These are phyloP conservation scores for Quillaja saponaria DNA, from an alignment of 306 rosid genomes.

Conservation along the genomic window DNA sequence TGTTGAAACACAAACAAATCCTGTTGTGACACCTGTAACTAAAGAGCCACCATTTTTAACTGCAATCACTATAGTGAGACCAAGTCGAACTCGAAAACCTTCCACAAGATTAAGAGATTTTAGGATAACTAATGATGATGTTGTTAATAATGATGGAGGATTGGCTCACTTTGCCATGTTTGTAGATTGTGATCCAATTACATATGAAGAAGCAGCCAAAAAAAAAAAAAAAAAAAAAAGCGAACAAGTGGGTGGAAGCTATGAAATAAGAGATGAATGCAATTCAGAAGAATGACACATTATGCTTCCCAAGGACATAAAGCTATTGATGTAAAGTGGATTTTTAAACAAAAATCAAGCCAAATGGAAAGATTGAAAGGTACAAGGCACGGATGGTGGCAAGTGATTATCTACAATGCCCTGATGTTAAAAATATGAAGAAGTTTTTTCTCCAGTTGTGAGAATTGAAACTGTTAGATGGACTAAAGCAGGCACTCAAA, in stretches of 20 bases:
- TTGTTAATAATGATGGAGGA: not conserved
- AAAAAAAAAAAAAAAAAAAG: too few relatives aligned
- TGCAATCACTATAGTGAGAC: not conserved
- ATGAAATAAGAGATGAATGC: not conserved
- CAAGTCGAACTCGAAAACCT: not conserved
- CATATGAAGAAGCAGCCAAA: not conserved
- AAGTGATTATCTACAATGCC: not conserved
- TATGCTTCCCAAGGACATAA: not conserved
- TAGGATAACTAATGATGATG: not conserved
- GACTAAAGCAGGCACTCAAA: not conserved
- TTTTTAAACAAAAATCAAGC: not conserved
- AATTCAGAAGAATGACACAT: not conserved
- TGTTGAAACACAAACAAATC: too few relatives aligned
- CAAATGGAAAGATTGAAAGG: not conserved
- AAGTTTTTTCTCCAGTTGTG: too few relatives aligned
- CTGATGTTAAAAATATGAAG: too few relatives aligned
- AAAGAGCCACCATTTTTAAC: not conserved
- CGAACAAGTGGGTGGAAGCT: not conserved
- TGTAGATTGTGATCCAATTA: not conserved
- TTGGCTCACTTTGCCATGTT: not conserved
- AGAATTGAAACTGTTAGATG: not conserved
- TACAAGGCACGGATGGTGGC: not conserved
- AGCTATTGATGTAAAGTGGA: not conserved
- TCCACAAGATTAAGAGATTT: not conserved
- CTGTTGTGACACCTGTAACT: too few relatives aligned